Conservation (phyloP, 257 asterid genomes). For the Schizonepeta tenuifolia region DNA sequence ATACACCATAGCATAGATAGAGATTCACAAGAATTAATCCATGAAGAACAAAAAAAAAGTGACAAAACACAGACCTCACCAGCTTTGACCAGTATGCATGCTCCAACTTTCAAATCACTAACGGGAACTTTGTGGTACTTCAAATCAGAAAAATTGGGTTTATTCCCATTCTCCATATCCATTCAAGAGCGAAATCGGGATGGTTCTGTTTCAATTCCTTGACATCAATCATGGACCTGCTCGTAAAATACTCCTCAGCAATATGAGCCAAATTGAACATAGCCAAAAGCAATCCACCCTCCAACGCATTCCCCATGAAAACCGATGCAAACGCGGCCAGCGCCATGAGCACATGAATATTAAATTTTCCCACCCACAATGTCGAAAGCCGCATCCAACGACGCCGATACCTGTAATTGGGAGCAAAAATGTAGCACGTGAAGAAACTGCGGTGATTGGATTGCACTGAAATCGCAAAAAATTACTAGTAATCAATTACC, state of each 20-base stretch:
- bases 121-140: conserved; percentile 76
- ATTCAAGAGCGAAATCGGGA: conserved; percentile 88
- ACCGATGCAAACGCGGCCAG: conserved; percentile 97
- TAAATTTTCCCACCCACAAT: conserved; percentile 85
- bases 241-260: conserved; percentile 95
- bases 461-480: not conserved
- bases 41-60: conserved; percentile 13
- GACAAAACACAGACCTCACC: conserved; percentile 89
- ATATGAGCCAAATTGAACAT: conserved; percentile 98
- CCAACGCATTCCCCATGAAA: conserved; percentile 90
- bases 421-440: not conserved
- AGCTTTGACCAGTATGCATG: conserved; percentile 93
- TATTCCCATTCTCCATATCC: conserved; percentile 55
- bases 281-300: conserved; percentile 96
- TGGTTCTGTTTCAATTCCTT: conserved; percentile 86
- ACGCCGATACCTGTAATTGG: conserved; percentile 72
- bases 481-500: conserved; percentile 45
- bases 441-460: not conserved
- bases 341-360: conserved; percentile 98
- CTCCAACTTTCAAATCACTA: conserved; percentile 76
- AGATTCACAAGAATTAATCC: conserved; percentile 14
- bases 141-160: conserved; percentile 70
- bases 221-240: conserved; percentile 85
- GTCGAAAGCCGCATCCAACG: conserved; percentile 83
- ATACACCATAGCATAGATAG: not conserved